These are phyloP conservation scores for Hypoxylon cercidicola DNA, from an alignment of 495 filamentous ascomycete species.

Conservation along the genomic window DNA sequence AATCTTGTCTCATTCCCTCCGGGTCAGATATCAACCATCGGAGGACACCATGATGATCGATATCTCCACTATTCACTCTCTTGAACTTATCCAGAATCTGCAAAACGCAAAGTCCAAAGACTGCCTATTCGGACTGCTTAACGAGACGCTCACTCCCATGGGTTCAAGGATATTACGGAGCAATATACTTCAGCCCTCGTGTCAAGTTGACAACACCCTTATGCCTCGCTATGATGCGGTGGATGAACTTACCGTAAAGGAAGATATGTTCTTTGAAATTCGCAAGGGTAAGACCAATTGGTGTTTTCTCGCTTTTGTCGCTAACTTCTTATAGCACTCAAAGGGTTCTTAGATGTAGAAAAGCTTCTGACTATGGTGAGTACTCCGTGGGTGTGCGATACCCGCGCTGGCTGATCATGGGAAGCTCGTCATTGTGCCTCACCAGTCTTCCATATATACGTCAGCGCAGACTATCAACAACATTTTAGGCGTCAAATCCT, in stretches of 20 bases:
- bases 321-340: conserved; percentile 64
- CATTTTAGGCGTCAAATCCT: conserved; percentile 87
- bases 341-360: conserved; percentile 77
- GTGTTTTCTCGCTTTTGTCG: not conserved
- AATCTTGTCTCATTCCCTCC: conserved; percentile 80
- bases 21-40: conserved; percentile 87
- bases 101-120: conserved; percentile 77
- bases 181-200: conserved; percentile 91
- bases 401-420: conserved; percentile 23
- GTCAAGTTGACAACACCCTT: conserved; percentile 67
- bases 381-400: not conserved
- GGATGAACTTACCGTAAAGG: conserved; percentile 82
- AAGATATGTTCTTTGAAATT: conserved; percentile 86
- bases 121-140: conserved; percentile 84
- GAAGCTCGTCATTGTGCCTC: conserved; percentile 54
- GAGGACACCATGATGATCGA: conserved; percentile 97
- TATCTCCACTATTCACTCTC: conserved; percentile 79
- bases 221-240: conserved; percentile 81
- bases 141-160: conserved; percentile 88
- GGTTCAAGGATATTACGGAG: conserved; percentile 81
- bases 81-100: conserved; percentile 92
- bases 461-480: conserved; percentile 85
- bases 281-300: conserved; percentile 63
- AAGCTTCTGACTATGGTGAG: conserved; percentile 70
- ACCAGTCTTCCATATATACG: conserved; percentile 70